Percentiles rank a stretch among this genome's conserved stretches.
Conservation (phyloP, 306 rosid species). For the Styphnolobium japonicum region DNA sequence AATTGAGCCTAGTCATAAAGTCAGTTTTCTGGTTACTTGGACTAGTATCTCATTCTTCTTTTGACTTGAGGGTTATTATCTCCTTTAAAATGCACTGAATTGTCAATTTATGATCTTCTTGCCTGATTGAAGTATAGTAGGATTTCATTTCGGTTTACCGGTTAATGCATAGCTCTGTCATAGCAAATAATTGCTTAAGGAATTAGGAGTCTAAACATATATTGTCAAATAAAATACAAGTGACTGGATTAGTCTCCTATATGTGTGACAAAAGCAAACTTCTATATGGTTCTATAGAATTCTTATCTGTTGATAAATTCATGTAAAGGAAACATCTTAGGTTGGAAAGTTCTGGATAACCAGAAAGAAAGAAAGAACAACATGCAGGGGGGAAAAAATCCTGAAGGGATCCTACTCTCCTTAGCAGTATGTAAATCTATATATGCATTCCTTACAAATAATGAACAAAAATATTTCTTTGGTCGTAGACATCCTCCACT, state of each 20-base stretch:
- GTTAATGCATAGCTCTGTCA: not conserved
- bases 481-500: not conserved
- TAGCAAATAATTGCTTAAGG: slow-evolving; percentile 5
- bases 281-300: not conserved
- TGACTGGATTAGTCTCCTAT: not conserved
- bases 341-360: not conserved
- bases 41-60: slow-evolving; percentile 2
- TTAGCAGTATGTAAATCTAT: not conserved
- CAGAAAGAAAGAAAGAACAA: not conserved
- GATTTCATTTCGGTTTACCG: not conserved
- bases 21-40: slow-evolving; percentile 2
- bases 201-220: not conserved
- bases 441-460: not conserved
- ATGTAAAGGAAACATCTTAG: not conserved
- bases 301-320: not conserved
- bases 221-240: not conserved
- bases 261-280: not conserved
- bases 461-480: not conserved
- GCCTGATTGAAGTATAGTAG: not conserved
- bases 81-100: not conserved
- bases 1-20: not conserved
- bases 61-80: not conserved
- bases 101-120: not conserved
- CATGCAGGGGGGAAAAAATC: not conserved
- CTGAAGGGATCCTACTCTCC: not conserved